Evolutionary conservation across 148 eudicot genomes (phyloP), one percentile per base, ranked within the genome.

Genomic region (Heliosperma pusillum): DNA sequence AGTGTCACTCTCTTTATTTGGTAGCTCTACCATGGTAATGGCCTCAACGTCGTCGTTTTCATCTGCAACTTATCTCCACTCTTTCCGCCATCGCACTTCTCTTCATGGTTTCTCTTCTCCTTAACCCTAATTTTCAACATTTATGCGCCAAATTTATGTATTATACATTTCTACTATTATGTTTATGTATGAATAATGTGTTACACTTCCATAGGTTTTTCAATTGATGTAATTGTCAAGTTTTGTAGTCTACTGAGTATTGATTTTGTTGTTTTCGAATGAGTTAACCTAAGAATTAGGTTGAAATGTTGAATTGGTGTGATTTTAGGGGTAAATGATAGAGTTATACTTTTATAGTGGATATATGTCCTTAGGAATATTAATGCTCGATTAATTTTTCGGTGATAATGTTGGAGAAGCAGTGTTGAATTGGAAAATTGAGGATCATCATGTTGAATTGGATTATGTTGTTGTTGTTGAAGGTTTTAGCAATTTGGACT

Each of bases 11-110:
- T 36, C 42, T 36, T 36, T 36, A 7, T 7, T 12, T 50, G 24
- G 21, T 36, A 64, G 30, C 19, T 58, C 20, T 21, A 12, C 2
- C 61, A 30, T 26, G n/a, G 15, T 10, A 79, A 83, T 83, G 85
- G 85, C 82, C 62, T 70, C 73, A 0, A 76, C 83, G 1, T 60
- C 83, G 10, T 83, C 83, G 20, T 70, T 83, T 26, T 80, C 85
- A 25, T 73, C 82, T 19, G 79, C 83, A 57, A 73, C 85, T 26
- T 66, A 70, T 60, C 53, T 79, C 10, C 78, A 67, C 5, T 71
- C 71, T 69, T 69, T 73, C 59, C 77, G 61, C 53, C 78, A 56
- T 56, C 78, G 83, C 12, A 58, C 10, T 25, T 55, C 73, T 71
- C 73, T 72, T 56, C 83, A 76, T 63, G 78, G 78, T 77, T 58